A percentile compares a stretch with the other conserved stretches of the same genome.
Evolutionary conservation across 2,329 filamentous ascomycete genomes (phyloP).

Genomic region (Alternaria arborescens): DNA sequence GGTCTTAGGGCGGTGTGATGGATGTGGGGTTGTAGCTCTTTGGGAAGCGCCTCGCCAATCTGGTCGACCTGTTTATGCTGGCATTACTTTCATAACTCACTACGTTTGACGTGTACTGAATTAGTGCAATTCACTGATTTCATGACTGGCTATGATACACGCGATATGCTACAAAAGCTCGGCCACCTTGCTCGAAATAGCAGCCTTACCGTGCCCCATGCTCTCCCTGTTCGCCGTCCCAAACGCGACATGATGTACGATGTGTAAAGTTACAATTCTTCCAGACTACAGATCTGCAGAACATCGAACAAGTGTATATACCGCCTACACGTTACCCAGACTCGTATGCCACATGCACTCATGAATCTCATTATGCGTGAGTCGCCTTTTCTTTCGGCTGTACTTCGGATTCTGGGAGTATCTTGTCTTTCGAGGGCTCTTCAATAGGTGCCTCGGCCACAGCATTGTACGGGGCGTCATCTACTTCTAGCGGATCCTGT

Average conservation of each 20-base stretch:
- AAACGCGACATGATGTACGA: background rate
- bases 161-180: conserved; percentile 10
- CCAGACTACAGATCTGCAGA: background rate
- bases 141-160: conserved; percentile 11
- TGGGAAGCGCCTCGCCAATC: conserved; percentile 35
- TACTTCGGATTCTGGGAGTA: conserved; percentile 7
- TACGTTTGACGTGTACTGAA: conserved; percentile 12
- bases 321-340: background rate
- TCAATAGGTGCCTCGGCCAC: conserved; percentile 5
- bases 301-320: background rate
- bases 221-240: background rate
- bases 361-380: conserved; percentile 13
- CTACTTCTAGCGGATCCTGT: conserved; percentile 33
- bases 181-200: background rate
- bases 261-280: background rate
- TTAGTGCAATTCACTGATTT: conserved; percentile 19
- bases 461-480: conserved; percentile 17
- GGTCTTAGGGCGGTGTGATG: conserved; percentile 37
- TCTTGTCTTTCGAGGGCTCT: conserved; percentile 9
- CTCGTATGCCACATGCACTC: background rate
- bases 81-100: conserved; percentile 21
- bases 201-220: background rate
- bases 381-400: conserved; percentile 26
- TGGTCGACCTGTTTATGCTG: conserved; percentile 18
- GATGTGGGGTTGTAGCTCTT: conserved; percentile 41